phyloP scores from a whole-genome alignment of 1,284 basidiomycete species.

The Pseudozyma thailandica region DNA sequence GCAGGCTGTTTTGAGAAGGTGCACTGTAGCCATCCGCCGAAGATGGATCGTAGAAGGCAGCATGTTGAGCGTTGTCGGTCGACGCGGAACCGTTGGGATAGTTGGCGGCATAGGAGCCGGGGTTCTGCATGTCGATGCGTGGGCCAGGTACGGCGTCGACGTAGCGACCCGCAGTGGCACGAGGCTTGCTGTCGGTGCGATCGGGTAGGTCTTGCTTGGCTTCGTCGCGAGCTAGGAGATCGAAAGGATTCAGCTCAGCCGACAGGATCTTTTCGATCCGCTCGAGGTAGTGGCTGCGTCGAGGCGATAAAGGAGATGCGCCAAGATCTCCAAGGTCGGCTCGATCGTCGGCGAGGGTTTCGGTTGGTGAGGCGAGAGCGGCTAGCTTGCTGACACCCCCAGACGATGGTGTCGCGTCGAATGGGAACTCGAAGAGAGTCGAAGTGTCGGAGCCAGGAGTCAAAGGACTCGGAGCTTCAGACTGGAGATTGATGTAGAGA shows the following conservation, averaged over 20 bases:
- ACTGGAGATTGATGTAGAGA: slow-evolving; percentile 10
- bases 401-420: slow-evolving; percentile 12
- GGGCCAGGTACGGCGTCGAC: slow-evolving; percentile 9
- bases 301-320: slow-evolving; percentile 7
- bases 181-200: slow-evolving; percentile 6
- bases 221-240: slow-evolving; percentile 26
- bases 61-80: slow-evolving; percentile 7
- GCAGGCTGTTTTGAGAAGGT: slow-evolving; percentile 27
- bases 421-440: slow-evolving; percentile 35
- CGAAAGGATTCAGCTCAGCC: slow-evolving; percentile 34
- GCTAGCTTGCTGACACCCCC: slow-evolving; percentile 5
- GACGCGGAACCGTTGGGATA: slow-evolving; percentile 7
- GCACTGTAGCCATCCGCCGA: slow-evolving; percentile 51
- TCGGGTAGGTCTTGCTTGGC: slow-evolving; percentile 1
- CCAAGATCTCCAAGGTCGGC: not conserved
- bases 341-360: slow-evolving; percentile 13
- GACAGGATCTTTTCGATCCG: slow-evolving; percentile 41
- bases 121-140: slow-evolving; percentile 30
- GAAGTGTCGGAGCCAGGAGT: slow-evolving; percentile 41
- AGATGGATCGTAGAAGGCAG: slow-evolving; percentile 45
- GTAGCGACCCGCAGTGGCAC: slow-evolving; percentile 8
- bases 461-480: slow-evolving; percentile 22
- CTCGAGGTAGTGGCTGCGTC: slow-evolving; percentile 25
- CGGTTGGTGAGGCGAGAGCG: slow-evolving; percentile 26
- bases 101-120: slow-evolving; percentile 1